phyloP scores from a whole-genome alignment of 140 eudicot species.

The Flaveria floridana region DNA sequence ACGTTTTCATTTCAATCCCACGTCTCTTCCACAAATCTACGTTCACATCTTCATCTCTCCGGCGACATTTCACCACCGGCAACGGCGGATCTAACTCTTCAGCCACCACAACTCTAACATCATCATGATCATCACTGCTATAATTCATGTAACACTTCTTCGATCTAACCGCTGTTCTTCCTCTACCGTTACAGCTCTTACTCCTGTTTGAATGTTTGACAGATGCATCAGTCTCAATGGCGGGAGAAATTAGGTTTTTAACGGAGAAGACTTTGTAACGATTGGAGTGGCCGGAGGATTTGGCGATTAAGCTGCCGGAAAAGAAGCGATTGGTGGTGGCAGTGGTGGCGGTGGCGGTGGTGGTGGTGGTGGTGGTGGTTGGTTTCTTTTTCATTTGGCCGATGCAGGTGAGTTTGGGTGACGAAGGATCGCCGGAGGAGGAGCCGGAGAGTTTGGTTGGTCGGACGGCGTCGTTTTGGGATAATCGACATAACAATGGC shows the following conservation, averaged over 20 bases:
- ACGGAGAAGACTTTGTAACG: slow-evolving; percentile 33
- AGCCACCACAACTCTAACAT: slow-evolving; percentile 21
- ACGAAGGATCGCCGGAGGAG: slow-evolving; percentile 29
- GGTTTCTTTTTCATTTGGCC: slow-evolving; percentile 39
- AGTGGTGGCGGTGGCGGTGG: neutral
- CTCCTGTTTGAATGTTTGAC: slow-evolving; percentile 20
- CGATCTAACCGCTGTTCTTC: slow-evolving; percentile 16
- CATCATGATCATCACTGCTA: slow-evolving; percentile 32
- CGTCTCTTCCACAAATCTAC: slow-evolving; percentile 40
- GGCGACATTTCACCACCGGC: slow-evolving; percentile 40
- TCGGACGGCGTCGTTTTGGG: slow-evolving; percentile 30
- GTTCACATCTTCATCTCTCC: slow-evolving; percentile 27
- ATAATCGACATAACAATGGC: slow-evolving; percentile 33
- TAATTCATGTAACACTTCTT: slow-evolving; percentile 16
- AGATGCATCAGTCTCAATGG: slow-evolving; percentile 6
- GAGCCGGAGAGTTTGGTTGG: slow-evolving; percentile 5
- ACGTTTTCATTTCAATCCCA: slow-evolving; percentile 28
- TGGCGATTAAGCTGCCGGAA: slow-evolving; percentile 1
- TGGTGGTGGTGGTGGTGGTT: neutral
- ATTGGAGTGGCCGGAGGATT: slow-evolving; percentile 31
- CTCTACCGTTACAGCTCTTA: slow-evolving; percentile 30
- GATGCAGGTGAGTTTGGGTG: slow-evolving; percentile 43
- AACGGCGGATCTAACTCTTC: slow-evolving; percentile 40
- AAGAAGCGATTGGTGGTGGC: neutral
- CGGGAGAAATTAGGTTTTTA: slow-evolving; percentile 30